These are phyloP conservation scores for Mollisiaceae sp. DNA, from an alignment of 2,329 filamentous ascomycete genomes.

Conservation along the genomic window DNA sequence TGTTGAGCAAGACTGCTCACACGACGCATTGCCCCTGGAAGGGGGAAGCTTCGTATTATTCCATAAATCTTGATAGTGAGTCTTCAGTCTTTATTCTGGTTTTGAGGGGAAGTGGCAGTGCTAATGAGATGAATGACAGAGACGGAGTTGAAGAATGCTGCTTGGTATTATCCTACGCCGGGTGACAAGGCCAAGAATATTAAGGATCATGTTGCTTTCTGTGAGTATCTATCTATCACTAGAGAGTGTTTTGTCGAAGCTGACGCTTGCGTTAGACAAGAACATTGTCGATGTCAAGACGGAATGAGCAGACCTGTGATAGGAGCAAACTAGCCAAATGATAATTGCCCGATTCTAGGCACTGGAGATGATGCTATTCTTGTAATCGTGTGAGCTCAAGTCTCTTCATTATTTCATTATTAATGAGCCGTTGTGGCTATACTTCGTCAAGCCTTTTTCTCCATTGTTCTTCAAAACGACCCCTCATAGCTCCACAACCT, in stretches of 20 bases:
- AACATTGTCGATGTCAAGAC: constrained; percentile 8
- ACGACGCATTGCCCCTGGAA: constrained; percentile 53
- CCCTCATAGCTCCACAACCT: constrained; percentile 40
- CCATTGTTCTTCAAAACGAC: background rate
- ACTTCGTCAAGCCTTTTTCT: background rate
- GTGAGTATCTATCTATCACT: constrained; percentile 41
- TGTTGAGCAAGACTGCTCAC: constrained; percentile 48
- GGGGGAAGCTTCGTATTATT: constrained; percentile 54
- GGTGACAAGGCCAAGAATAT: constrained; percentile 48
- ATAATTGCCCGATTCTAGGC: background rate
- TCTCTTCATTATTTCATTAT: background rate
- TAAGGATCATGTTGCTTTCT: constrained; percentile 53
- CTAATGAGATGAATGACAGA: constrained; percentile 30
- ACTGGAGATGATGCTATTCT: background rate
- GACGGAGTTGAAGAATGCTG: constrained; percentile 49
- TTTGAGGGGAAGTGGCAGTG: no score
- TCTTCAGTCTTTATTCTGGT: background rate
- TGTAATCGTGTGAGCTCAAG: background rate
- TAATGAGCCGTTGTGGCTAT: background rate
- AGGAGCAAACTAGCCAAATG: background rate
- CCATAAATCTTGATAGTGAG: constrained; percentile 48
- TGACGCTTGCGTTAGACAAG: background rate
- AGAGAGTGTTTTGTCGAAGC: background rate
- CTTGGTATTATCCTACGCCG: constrained; percentile 53
- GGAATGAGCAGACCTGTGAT: background rate